Evolutionary conservation across 352 stramenopile species (phyloP).

Genomic region (Pythium plurisporium): DNA sequence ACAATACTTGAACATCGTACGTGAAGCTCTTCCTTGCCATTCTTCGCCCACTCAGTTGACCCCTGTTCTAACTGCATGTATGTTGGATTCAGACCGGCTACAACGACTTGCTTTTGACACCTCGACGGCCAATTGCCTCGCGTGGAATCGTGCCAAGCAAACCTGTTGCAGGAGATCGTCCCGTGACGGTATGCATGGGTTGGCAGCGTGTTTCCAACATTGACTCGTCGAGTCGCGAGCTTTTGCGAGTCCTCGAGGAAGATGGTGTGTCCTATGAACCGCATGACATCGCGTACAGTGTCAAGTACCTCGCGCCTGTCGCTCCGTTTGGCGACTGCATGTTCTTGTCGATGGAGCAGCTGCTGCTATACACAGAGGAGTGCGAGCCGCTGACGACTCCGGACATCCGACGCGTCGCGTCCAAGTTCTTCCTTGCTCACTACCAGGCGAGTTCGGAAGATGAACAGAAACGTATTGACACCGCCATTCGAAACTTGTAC

Average conservation of each 20-base stretch:
- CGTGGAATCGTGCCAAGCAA: slow-evolving; percentile 56
- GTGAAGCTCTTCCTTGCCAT: background rate
- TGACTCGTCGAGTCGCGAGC: slow-evolving; percentile 64
- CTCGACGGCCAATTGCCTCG: slow-evolving; percentile 42
- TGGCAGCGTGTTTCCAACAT: slow-evolving; percentile 79
- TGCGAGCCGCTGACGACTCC: slow-evolving; percentile 68
- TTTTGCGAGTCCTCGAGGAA: slow-evolving; percentile 76
- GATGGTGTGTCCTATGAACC: slow-evolving; percentile 81
- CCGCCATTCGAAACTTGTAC: slow-evolving; percentile 83
- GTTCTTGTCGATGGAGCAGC: slow-evolving; percentile 85
- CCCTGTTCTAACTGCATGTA: background rate
- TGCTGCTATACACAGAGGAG: slow-evolving; percentile 81
- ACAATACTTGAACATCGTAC: slow-evolving; percentile 78
- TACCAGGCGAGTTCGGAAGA: slow-evolving; percentile 52
- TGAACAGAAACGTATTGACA: slow-evolving; percentile 76
- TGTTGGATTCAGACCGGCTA: slow-evolving; percentile 35
- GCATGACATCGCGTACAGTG: slow-evolving; percentile 84
- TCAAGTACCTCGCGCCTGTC: slow-evolving; percentile 84
- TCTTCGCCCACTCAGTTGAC: background rate
- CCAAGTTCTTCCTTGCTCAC: slow-evolving; percentile 74
- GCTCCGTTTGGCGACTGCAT: slow-evolving; percentile 82
- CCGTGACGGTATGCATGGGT: slow-evolving; percentile 82
- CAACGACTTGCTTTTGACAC: slow-evolving; percentile 61
- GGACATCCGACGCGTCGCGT: slow-evolving; percentile 65
- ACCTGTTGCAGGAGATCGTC: slow-evolving; percentile 58